Conservation (phyloP, 768 basidiomycete genomes). For the Suillus occidentalis region DNA sequence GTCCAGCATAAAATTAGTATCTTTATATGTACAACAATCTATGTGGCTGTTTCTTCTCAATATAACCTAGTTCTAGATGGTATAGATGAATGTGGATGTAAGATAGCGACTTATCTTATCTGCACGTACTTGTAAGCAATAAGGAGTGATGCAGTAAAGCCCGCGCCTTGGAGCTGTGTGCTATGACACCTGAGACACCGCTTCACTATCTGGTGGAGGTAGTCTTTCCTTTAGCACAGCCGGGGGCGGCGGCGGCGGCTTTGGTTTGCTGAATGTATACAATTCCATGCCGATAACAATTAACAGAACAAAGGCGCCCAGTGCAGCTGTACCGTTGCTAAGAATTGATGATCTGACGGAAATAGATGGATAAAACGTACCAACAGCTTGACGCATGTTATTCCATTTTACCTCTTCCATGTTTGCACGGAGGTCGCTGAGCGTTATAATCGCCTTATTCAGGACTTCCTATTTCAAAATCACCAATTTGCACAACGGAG, state of each 20-base stretch:
- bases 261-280: constrained; percentile 41
- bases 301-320: constrained; percentile 64
- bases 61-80: constrained; percentile 12
- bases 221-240: constrained; percentile 2
- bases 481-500: not conserved
- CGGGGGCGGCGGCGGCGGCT: constrained; percentile 22
- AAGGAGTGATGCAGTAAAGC: not conserved
- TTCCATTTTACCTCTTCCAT: constrained; percentile 89
- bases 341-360: not conserved
- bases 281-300: constrained; percentile 74
- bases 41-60: constrained; percentile 5
- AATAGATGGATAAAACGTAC: constrained; percentile 40
- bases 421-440: constrained; percentile 77
- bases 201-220: constrained; percentile 7
- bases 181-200: constrained; percentile 17
- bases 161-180: constrained; percentile 6
- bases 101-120: not conserved
- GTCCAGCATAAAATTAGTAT: constrained; percentile 7
- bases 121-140: not conserved
- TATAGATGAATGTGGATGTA: constrained; percentile 15
- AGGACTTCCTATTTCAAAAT: constrained; percentile 56
- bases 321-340: constrained; percentile 45
- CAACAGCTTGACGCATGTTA: constrained; percentile 81
- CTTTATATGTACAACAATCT: constrained; percentile 10
- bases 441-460: constrained; percentile 68